phyloP scores from a whole-genome alignment of 352 stramenopile genomes.

The Phytophthora pluvialis region DNA sequence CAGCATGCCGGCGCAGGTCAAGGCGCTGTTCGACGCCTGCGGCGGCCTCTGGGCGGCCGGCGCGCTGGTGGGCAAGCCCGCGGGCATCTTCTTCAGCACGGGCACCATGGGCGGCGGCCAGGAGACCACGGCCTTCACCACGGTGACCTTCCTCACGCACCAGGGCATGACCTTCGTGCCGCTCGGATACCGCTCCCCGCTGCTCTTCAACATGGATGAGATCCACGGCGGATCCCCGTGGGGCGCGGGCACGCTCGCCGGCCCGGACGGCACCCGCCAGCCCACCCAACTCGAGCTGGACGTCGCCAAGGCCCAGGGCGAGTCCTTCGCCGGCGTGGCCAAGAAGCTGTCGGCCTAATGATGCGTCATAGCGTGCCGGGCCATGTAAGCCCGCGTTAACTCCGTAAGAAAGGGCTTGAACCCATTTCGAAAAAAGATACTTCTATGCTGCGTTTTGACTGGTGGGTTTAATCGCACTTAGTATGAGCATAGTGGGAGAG shows the following conservation, averaged over 20 bases:
- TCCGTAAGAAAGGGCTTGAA: conserved; percentile 5
- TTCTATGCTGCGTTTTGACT: conserved; percentile 6
- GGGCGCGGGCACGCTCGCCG: conserved; percentile 86
- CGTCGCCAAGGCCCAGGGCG: conserved; percentile 80
- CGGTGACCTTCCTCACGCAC: conserved; percentile 89
- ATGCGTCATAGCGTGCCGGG: no score
- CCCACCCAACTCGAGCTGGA: conserved; percentile 82
- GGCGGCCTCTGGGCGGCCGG: conserved; percentile 88
- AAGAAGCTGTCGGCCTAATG: conserved; percentile 75
- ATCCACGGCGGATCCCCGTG: conserved; percentile 82
- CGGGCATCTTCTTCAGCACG: conserved; percentile 89
- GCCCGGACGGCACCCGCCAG: conserved; percentile 80
- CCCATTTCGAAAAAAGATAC: conserved; percentile 22
- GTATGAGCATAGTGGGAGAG: conserved; percentile 10
- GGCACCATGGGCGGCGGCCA: conserved; percentile 84
- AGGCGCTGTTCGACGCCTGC: conserved; percentile 89
- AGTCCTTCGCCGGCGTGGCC: conserved; percentile 81
- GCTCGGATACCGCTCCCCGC: conserved; percentile 71
- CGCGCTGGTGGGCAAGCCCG: conserved; percentile 86
- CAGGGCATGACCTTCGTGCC: conserved; percentile 93
- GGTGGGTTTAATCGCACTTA: conserved; percentile 8
- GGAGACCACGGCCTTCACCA: conserved; percentile 88
- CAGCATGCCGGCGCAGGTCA: conserved; percentile 85
- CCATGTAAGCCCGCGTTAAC: not conserved
- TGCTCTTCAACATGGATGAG: conserved; percentile 82